phyloP scores from a whole-genome alignment of 78 protist genomes.

The Diacronema lutheri region DNA sequence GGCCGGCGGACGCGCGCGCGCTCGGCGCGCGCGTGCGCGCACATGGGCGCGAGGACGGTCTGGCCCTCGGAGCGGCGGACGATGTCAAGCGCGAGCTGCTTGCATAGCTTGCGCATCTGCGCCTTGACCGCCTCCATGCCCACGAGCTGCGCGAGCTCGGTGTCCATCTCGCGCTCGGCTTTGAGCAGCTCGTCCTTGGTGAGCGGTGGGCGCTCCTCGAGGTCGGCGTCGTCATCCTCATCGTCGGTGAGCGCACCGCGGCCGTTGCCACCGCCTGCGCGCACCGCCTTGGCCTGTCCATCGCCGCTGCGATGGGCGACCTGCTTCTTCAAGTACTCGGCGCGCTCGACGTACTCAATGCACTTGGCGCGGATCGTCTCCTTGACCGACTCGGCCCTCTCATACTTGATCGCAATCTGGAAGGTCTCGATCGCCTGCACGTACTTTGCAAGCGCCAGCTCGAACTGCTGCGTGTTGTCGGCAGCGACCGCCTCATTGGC shows the following conservation, averaged over 20 bases:
- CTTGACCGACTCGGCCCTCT: not conserved
- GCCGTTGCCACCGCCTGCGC: not conserved
- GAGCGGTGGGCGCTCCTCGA: not conserved
- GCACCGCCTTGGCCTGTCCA: not conserved
- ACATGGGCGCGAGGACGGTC: too few species aligned
- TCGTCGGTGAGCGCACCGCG: not conserved
- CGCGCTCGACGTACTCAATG: not conserved
- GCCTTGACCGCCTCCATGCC: slow-evolving; percentile 16
- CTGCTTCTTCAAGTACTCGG: not conserved
- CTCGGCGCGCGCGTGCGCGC: too few species aligned
- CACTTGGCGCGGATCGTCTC: slow-evolving; percentile 14
- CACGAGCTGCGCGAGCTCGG: not conserved
- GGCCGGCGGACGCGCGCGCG: too few species aligned
- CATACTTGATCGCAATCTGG: not conserved
- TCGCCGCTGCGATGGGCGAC: too few species aligned
- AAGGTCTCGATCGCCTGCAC: not conserved
- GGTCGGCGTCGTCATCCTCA: not conserved
- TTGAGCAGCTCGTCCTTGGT: not conserved
- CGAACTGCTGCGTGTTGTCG: not conserved
- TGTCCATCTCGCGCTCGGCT: slow-evolving; percentile 1
- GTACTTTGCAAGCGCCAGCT: not conserved
- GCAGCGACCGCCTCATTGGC: slow-evolving; percentile 6
- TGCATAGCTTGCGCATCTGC: not conserved
- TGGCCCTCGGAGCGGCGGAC: not conserved
- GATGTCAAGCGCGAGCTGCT: slow-evolving; percentile 23